phyloP scores from a whole-genome alignment of 495 filamentous ascomycete genomes.

The Diplogelasinospora grovesii region DNA sequence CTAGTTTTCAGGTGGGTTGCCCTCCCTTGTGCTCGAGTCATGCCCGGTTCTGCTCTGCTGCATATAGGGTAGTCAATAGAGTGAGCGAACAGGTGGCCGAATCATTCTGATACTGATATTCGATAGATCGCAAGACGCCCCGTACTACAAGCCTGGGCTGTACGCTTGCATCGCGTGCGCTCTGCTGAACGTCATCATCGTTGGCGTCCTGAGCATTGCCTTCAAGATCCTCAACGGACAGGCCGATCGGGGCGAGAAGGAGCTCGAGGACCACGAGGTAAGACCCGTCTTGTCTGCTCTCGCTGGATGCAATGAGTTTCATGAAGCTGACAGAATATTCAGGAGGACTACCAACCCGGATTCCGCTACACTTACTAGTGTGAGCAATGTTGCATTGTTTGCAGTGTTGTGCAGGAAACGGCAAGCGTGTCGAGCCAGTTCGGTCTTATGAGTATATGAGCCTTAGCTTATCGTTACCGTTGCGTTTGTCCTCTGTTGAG shows the following conservation, averaged over 20 bases:
- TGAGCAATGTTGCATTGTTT: not conserved
- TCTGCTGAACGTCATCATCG: slow-evolving; percentile 30
- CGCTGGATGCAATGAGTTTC: slow-evolving; percentile 1
- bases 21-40: no score
- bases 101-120: no score
- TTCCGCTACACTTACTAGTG: slow-evolving; percentile 44
- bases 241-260: slow-evolving; percentile 38
- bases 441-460: no score
- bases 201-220: slow-evolving; percentile 20
- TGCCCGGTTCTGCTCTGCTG: no score
- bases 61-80: no score
- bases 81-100: no score
- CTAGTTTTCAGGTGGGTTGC: slow-evolving; percentile 45
- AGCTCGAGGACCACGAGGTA: slow-evolving; percentile 37
- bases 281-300: slow-evolving; percentile 5
- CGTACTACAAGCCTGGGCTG: slow-evolving; percentile 36
- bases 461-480: no score
- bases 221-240: slow-evolving; percentile 32
- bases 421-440: no score
- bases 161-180: slow-evolving; percentile 38
- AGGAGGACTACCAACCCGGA: slow-evolving; percentile 36
- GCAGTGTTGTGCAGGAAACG: not conserved
- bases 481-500: no score
- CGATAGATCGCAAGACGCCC: slow-evolving; percentile 24
- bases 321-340: slow-evolving; percentile 12